Evolutionary conservation across 2,329 filamentous ascomycete genomes (phyloP), one percentile per base, ranked within the genome.

Genomic region (Neonectria magnoliae): DNA sequence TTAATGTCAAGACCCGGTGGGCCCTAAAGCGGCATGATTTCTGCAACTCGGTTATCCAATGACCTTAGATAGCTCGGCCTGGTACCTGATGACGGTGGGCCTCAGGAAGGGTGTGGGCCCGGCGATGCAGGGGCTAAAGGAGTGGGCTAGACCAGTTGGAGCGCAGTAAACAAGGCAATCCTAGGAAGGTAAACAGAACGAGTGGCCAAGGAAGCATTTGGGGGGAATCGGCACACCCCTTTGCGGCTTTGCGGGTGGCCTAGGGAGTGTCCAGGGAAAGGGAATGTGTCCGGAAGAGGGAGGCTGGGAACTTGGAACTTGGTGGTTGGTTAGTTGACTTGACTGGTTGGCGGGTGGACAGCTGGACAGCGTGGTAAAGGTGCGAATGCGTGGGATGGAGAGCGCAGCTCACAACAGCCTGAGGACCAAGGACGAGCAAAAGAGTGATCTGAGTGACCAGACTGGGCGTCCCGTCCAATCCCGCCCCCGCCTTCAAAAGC

Each of bases 401-500:
- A 31, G n/a, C 14, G 36, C 27, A 52, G 36, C 50, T 59, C 59
- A 33, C 44, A 55, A 59, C 48, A 58, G 38, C 58, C 52, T 62
- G 66, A 67, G 61, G 57, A 38, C 65, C 47, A 58, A 42, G 64
- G 54, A 48, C 55, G 48, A 3, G 18, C 45, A 48, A 27, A 25
- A 25, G 25, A 42, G n/a, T 42, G 38, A 20, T 20, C 38, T 18
- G n/a, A 42, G 38, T 42, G 36, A 38, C 36, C 36, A 38, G 36
- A 38, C 5, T 51, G 22, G 47, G 56, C 64, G 70, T 61, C 60
- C 68, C 52, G 62, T 74, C 74, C 73, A 71, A 76, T 75, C 75
- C 71, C 65, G 68, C 71, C 73, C 76, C 75, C 74, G 74, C 75
- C 77, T 73, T 80, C 79, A 81, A 80, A 81, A 80, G 73, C 77